Conservation (phyloP, 768 basidiomycete species). For the Dictyophora rubrovolvata region DNA sequence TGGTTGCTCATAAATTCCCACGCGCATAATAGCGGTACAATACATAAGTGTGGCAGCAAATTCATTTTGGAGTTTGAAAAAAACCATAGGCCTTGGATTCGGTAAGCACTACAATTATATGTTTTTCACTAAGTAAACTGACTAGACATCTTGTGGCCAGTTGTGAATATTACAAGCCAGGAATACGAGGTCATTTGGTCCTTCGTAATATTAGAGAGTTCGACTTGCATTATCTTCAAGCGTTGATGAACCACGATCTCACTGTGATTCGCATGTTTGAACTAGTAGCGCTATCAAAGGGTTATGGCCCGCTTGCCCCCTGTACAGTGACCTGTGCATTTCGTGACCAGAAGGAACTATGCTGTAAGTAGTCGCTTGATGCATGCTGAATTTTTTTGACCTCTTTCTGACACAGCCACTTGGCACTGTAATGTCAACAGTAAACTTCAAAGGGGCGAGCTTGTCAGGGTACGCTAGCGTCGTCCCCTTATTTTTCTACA, state of each 20-base stretch:
- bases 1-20: no score
- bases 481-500: no score
- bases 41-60: constrained; percentile 1
- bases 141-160: no score
- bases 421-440: constrained; percentile 16
- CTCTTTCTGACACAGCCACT: neutral
- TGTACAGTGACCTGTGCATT: constrained; percentile 14
- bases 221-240: constrained; percentile 16
- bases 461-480: neutral
- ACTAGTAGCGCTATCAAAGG: constrained; percentile 1
- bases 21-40: no score
- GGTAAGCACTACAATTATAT: constrained; percentile 11
- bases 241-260: constrained; percentile 12
- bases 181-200: constrained; percentile 18
- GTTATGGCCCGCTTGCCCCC: constrained; percentile 17
- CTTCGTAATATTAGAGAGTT: constrained; percentile 17
- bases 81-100: constrained; percentile 15
- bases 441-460: constrained; percentile 9
- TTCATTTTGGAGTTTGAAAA: constrained; percentile 9
- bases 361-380: constrained; percentile 13
- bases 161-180: no score
- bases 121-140: no score
- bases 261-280: constrained; percentile 3
- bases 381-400: neutral
- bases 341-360: constrained; percentile 12